These are phyloP conservation scores for Pythium rishiriense DNA, from an alignment of 352 stramenopile species.

Conservation along the genomic window DNA sequence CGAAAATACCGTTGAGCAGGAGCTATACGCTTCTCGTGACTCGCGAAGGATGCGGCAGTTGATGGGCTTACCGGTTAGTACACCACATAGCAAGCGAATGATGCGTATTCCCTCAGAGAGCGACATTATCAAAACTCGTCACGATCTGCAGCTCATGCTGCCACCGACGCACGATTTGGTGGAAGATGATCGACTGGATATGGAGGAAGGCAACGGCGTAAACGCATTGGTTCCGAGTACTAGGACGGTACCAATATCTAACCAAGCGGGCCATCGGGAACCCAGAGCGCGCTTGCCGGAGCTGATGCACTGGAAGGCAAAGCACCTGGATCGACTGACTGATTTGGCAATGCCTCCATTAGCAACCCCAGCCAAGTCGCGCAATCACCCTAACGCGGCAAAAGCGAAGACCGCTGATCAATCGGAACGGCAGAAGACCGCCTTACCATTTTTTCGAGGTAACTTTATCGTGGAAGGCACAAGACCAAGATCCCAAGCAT, in stretches of 20 bases:
- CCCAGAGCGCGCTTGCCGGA: conserved; percentile 13
- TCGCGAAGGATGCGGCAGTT: conserved; percentile 28
- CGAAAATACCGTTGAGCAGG: conserved; percentile 22
- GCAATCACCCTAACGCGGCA: conserved; percentile 12
- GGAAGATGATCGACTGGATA: conserved; percentile 25
- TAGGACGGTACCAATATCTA: neutral
- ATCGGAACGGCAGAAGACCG: conserved; percentile 14
- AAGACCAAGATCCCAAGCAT: conserved; percentile 24
- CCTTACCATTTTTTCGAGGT: conserved; percentile 67
- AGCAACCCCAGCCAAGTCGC: neutral
- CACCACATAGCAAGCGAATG: conserved; percentile 16
- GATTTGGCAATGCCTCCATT: neutral
- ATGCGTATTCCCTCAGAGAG: conserved; percentile 27
- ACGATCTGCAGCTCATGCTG: conserved; percentile 20
- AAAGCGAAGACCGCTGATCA: conserved; percentile 17
- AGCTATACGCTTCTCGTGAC: conserved; percentile 29
- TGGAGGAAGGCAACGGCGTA: neutral
- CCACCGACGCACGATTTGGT: conserved; percentile 4
- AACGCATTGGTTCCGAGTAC: neutral
- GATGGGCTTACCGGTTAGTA: conserved; percentile 24
- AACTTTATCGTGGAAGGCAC: conserved; percentile 66
- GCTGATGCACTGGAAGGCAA: conserved; percentile 19
- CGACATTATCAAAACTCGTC: conserved; percentile 29
- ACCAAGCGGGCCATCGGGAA: neutral
- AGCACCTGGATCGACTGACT: conserved; percentile 2